A percentile compares a stretch with the other conserved stretches of the same genome.
Evolutionary conservation across 108 stramenopile species (phyloP).

Genomic region (Conticribra weissflogii): DNA sequence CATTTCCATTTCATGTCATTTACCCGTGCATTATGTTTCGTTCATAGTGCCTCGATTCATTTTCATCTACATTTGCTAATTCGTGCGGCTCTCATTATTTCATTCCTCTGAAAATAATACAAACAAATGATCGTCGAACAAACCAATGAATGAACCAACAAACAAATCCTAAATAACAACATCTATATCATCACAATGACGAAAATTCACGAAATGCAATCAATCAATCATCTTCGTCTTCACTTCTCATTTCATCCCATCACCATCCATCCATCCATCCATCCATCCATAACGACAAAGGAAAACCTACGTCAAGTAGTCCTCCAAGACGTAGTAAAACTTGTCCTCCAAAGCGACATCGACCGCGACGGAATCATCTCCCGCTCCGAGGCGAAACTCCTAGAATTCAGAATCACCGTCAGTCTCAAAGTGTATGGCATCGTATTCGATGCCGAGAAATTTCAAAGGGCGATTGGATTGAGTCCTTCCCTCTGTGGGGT

Average conservation of each 20-base stretch:
- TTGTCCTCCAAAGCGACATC: conserved; percentile 14
- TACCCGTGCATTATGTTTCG: too few relatives aligned
- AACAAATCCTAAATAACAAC: too few relatives aligned
- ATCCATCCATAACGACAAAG: conserved; percentile 3
- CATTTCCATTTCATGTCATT: background rate
- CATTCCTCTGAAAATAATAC: too few relatives aligned
- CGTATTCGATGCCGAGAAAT: conserved; percentile 32
- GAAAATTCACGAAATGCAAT: too few relatives aligned
- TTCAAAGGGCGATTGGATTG: conserved; percentile 29
- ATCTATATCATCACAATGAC: too few relatives aligned
- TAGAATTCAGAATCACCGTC: conserved; percentile 10
- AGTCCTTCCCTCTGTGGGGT: conserved; percentile 25
- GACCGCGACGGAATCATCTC: conserved; percentile 27
- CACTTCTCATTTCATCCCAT: too few relatives aligned
- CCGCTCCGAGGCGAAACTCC: conserved; percentile 16
- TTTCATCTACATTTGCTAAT: too few relatives aligned
- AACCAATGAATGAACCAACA: too few relatives aligned
- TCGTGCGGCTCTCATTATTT: too few relatives aligned
- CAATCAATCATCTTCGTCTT: background rate
- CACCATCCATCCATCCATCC: background rate
- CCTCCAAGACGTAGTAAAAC: conserved; percentile 31
- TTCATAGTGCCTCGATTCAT: too few relatives aligned
- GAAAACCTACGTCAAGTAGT: conserved; percentile 32
- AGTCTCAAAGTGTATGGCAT: conserved; percentile 30
- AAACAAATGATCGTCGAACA: too few relatives aligned